Evolutionary conservation across 2,329 filamentous ascomycete genomes (phyloP).

Genomic region (Pestalotiopsis fici): DNA sequence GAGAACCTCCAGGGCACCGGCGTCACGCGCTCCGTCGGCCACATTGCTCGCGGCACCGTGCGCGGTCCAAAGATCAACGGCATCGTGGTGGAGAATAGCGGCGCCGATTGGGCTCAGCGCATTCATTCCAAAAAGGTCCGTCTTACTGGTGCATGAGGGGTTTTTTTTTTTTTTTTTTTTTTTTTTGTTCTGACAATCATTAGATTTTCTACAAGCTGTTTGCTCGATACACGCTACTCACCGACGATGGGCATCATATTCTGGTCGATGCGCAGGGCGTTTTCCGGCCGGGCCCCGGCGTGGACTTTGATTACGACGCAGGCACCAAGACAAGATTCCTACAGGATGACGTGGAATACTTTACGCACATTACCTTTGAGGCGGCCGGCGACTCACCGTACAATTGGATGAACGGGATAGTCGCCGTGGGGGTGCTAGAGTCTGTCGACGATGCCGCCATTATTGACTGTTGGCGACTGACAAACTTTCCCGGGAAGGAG

Average conservation of each 20-base stretch:
- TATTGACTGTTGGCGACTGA: slow-evolving; percentile 22
- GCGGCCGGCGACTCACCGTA: slow-evolving; percentile 17
- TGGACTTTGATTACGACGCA: no score
- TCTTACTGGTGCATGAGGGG: not conserved
- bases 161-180: no score
- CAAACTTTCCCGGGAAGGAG: slow-evolving; percentile 17
- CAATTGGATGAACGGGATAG: slow-evolving; percentile 19
- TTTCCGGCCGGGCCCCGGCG: no score
- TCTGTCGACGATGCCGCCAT: slow-evolving; percentile 18
- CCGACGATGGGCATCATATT: no score
- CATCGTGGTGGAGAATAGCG: slow-evolving; percentile 20
- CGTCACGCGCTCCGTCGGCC: slow-evolving; percentile 17
- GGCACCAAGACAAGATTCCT: no score
- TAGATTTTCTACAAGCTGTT: no score
- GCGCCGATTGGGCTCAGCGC: slow-evolving; percentile 20
- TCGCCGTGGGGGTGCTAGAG: slow-evolving; percentile 19
- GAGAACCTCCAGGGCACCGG: slow-evolving; percentile 13
- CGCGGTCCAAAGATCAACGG: slow-evolving; percentile 17
- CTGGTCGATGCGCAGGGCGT: no score
- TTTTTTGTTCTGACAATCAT: no score
- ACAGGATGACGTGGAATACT: slow-evolving; percentile 16
- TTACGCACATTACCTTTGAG: slow-evolving; percentile 21
- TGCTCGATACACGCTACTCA: no score
- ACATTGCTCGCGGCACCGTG: slow-evolving; percentile 9
- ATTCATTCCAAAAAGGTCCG: slow-evolving; percentile 14